Evolutionary conservation across 2,329 filamentous ascomycete genomes (phyloP), one percentile per base, ranked within the genome.

Genomic region (Microascus cirrosus): DNA sequence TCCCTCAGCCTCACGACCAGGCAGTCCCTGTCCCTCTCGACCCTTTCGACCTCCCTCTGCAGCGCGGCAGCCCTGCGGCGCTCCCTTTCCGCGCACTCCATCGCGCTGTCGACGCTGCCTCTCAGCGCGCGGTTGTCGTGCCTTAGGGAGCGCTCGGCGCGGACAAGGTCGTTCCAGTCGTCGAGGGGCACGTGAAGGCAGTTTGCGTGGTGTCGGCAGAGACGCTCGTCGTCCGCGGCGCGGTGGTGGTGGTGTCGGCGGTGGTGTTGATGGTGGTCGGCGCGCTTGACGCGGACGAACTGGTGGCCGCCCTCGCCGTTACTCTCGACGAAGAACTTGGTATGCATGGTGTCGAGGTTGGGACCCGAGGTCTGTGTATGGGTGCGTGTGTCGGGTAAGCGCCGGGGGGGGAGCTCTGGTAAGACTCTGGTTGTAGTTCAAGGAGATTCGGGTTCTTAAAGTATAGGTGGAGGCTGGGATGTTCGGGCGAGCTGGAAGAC

Each of bases 121-220:
- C 73, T 70, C 5, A 78, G 68, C 8, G 68, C 65, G 18, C 68
- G 65, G 61, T 76, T 76, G 35, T 77, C 73, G 18, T 64, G 66
- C 61, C 22, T 59, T 52, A 32, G 66, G 63, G 59, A 22, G 63
- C 63, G 51, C 57, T 58, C 53, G 86, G 39, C 12, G 24, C 45
- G 42, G 51, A 34, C 36, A 22, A 58, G 51, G 20, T 48, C 57
- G 51, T 64, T 63, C 59, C 69, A 65, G 39, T 73, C 68, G 32
- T 61, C 61, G 22, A 63, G 61, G 25, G 73, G 70, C 20, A 62
- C 61, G 54, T 68, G 67, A 61, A 73, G 73, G 56, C 66, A 59
- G 58, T 73, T 69, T 60, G 66, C 63, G 59, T 68, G 65, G 57
- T 65, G 66, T 57, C 66, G 63, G 57, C 68, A 67, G 56, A 66